Evolutionary conservation across 1,284 basidiomycete genomes (phyloP).

Genomic region (Leccinum subrobustum): DNA sequence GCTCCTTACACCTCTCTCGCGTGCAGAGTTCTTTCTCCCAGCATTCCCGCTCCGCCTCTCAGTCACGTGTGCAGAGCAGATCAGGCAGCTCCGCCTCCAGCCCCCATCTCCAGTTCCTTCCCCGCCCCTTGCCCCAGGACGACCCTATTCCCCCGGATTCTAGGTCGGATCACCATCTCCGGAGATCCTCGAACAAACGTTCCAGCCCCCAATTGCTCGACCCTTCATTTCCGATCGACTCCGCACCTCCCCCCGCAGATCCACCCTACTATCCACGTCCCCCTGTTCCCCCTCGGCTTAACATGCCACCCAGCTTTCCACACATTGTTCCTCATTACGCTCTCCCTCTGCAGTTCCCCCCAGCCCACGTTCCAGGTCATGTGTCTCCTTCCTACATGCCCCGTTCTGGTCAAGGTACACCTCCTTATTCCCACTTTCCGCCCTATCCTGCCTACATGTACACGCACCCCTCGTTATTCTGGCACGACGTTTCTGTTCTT

Average conservation of each 20-base stretch:
- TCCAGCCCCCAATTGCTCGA: slow-evolving; percentile 25
- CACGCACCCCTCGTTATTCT: slow-evolving; percentile 24
- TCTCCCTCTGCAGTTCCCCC: slow-evolving; percentile 26
- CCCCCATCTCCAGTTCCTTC: slow-evolving; percentile 38
- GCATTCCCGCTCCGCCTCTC: slow-evolving; percentile 32
- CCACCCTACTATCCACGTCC: slow-evolving; percentile 16
- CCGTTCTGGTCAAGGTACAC: slow-evolving; percentile 31
- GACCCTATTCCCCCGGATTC: slow-evolving; percentile 22
- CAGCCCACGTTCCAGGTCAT: slow-evolving; percentile 26
- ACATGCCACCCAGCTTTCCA: slow-evolving; percentile 25
- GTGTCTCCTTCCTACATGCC: slow-evolving; percentile 28
- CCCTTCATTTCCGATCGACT: slow-evolving; percentile 19
- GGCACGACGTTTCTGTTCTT: slow-evolving; percentile 21
- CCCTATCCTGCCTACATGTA: slow-evolving; percentile 35
- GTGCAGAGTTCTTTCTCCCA: slow-evolving; percentile 36
- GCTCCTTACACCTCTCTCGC: slow-evolving; percentile 33
- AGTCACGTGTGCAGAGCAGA: slow-evolving; percentile 41
- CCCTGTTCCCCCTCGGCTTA: slow-evolving; percentile 18
- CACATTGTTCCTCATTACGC: slow-evolving; percentile 25
- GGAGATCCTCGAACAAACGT: slow-evolving; percentile 15
- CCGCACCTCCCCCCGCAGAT: slow-evolving; percentile 16
- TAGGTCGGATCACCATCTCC: slow-evolving; percentile 25
- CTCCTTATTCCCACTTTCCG: slow-evolving; percentile 33
- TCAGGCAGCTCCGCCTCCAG: slow-evolving; percentile 45
- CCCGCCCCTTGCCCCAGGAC: slow-evolving; percentile 29